phyloP scores from a whole-genome alignment of 1,284 basidiomycete genomes.

The Leccinum solheimii region DNA sequence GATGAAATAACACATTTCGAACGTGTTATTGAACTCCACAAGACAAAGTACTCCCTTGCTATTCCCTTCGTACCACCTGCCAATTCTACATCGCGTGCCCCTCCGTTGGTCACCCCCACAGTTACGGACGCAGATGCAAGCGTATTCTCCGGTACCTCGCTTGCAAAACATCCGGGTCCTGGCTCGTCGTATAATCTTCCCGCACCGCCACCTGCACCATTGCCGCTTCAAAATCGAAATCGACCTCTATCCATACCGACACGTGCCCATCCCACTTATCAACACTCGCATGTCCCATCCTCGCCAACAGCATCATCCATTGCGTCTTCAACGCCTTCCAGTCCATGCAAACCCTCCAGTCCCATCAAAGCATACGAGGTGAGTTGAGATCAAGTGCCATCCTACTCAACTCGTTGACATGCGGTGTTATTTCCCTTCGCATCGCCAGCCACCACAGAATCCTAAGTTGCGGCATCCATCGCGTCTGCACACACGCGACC shows the following conservation, averaged over 20 bases:
- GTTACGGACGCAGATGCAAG: not conserved
- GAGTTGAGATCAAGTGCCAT: not conserved
- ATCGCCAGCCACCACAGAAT: conserved; percentile 10
- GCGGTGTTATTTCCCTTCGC: not conserved
- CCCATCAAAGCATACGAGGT: conserved; percentile 18
- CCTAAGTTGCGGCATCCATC: conserved; percentile 66
- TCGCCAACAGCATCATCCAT: conserved; percentile 26
- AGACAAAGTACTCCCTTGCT: conserved; percentile 47
- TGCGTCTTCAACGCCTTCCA: conserved; percentile 32
- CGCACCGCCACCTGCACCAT: conserved; percentile 9
- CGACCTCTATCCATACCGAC: not conserved
- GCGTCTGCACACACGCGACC: conserved; percentile 58
- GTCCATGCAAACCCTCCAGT: conserved; percentile 28
- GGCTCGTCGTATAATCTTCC: conserved; percentile 17
- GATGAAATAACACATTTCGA: conserved; percentile 64
- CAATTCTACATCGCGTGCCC: conserved; percentile 10
- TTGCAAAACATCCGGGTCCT: not conserved
- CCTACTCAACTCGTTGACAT: not conserved
- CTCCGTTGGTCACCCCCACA: not conserved
- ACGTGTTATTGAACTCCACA: conserved; percentile 53
- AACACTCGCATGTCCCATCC: conserved; percentile 12
- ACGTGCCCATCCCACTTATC: not conserved
- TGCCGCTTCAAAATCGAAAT: conserved; percentile 13
- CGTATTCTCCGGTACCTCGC: conserved; percentile 14
- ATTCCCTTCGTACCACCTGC: conserved; percentile 47